Evolutionary conservation across 1,284 basidiomycete genomes (phyloP), one percentile per base, ranked within the genome.

Genomic region (Tilletia caries): DNA sequence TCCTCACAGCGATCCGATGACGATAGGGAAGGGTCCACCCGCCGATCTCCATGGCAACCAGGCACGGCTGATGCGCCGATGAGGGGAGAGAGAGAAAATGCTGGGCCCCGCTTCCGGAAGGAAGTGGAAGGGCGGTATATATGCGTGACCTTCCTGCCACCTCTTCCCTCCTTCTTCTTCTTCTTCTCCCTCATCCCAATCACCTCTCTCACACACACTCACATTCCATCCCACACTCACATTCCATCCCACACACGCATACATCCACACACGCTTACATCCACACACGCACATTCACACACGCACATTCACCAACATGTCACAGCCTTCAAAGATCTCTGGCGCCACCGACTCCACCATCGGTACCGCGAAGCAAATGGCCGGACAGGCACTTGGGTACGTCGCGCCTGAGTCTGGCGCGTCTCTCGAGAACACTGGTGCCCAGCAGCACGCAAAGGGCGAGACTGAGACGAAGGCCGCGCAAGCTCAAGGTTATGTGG

Each of bases 271-370:
- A 23, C n/a, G 10, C 23, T 29, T 13, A 23, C 52, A 50, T 44
- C 43, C 43, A 50, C 46, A 29, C 23, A 29, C 25, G 27, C 58
- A 34, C 18, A 2, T 12, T 10, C 12, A 27, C 34, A 58, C 58
- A 33, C 29, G 34, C 58, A 54, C 52, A 18, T 10, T 62, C 6
- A 62, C 3, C 58, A 62, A 62, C 29, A 62, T 62, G 58, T 62
- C 58, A 27, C 13, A 62, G 58, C 58, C 58, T 29, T 32, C 27
- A 27, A 62, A 62, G 58, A 34, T 23, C 33, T 33, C 27, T 13
- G 58, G 58, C 29, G 29, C 27, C 13, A 34, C 33, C 15, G 58
- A 62, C 12, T 34, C 32, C 58, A 13, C 20, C 2, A 1, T 37
- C 33, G 58, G 58, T 13, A 33, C 32, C 15, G 58, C 58, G 3